These are phyloP conservation scores for Filosporella fistucella DNA, from an alignment of 495 filamentous ascomycete genomes.

Conservation along the genomic window DNA sequence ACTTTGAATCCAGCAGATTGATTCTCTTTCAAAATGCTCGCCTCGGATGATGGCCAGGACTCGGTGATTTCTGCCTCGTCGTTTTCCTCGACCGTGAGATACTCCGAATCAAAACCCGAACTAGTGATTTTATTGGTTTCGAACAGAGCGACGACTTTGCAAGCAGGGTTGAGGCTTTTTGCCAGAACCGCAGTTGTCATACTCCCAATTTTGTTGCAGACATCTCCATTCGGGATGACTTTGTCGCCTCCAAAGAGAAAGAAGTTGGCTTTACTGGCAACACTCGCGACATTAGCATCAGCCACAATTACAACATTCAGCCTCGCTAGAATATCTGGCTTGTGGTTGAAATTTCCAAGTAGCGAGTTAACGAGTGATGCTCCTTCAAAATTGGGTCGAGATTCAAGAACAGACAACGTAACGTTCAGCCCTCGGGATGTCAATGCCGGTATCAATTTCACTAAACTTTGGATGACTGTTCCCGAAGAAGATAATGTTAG, in stretches of 20 bases:
- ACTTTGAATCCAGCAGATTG: conserved; percentile 21
- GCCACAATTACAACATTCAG: conserved; percentile 47
- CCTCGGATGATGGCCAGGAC: conserved; percentile 34
- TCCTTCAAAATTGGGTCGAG: conserved; percentile 62
- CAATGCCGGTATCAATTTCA: no score
- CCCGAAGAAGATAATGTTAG: no score
- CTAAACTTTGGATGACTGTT: no score
- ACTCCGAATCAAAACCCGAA: conserved; percentile 24
- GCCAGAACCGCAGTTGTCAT: conserved; percentile 49
- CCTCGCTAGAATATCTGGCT: conserved; percentile 13
- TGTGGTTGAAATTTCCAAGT: conserved; percentile 27
- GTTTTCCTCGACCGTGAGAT: conserved; percentile 28
- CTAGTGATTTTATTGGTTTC: conserved; percentile 57
- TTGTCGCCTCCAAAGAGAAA: conserved; percentile 61
- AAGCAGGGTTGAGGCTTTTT: conserved; percentile 34
- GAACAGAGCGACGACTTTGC: conserved; percentile 48
- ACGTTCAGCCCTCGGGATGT: no score
- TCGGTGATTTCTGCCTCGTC: conserved; percentile 35
- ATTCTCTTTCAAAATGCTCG: conserved; percentile 2
- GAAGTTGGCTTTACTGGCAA: conserved; percentile 40
- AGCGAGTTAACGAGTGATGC: conserved; percentile 48
- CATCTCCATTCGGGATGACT: conserved; percentile 48
- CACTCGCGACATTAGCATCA: conserved; percentile 55
- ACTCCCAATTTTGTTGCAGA: conserved; percentile 65
- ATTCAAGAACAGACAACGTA: conserved; percentile 58